phyloP scores from a whole-genome alignment of 2,329 filamentous ascomycete species.

The Calonectria naviculata region DNA sequence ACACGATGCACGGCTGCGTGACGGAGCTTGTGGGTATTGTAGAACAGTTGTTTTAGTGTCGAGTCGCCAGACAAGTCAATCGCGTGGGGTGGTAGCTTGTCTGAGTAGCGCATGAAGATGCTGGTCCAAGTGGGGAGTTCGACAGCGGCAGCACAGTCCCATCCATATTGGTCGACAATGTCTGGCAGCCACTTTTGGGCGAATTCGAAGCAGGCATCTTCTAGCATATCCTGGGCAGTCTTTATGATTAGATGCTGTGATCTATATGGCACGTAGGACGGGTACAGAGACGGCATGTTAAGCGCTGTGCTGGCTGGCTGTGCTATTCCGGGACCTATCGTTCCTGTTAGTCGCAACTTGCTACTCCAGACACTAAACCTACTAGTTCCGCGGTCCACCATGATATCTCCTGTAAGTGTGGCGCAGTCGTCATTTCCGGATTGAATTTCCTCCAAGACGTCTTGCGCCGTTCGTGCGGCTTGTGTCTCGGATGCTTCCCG shows the following conservation, averaged over 20 bases:
- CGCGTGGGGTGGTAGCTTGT: neutral
- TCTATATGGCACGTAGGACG: slow-evolving; percentile 5
- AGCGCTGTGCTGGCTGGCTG: neutral
- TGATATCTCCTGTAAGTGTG: neutral
- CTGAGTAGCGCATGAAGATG: neutral
- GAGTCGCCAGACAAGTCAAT: neutral
- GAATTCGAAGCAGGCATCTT: slow-evolving; percentile 8
- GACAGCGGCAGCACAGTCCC: slow-evolving; percentile 8
- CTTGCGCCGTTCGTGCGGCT: neutral
- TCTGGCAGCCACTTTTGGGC: slow-evolving; percentile 6
- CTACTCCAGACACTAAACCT: neutral
- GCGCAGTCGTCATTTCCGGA: neutral
- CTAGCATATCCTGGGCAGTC: neutral
- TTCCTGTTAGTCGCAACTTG: neutral
- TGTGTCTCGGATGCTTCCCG: neutral
- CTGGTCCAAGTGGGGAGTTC: slow-evolving; percentile 1
- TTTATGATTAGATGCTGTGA: slow-evolving; percentile 5
- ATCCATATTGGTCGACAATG: neutral
- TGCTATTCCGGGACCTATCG: neutral
- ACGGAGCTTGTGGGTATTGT: neutral
- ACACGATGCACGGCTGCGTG: slow-evolving; percentile 9
- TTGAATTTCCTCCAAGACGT: neutral
- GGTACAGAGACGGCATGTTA: neutral
- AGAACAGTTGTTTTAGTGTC: neutral
- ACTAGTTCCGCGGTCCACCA: neutral